Percentiles rank a stretch among this genome's conserved stretches.
phyloP scores from a whole-genome alignment of 176 grass and related monocot genomes.

The Guadua angustifolia region DNA sequence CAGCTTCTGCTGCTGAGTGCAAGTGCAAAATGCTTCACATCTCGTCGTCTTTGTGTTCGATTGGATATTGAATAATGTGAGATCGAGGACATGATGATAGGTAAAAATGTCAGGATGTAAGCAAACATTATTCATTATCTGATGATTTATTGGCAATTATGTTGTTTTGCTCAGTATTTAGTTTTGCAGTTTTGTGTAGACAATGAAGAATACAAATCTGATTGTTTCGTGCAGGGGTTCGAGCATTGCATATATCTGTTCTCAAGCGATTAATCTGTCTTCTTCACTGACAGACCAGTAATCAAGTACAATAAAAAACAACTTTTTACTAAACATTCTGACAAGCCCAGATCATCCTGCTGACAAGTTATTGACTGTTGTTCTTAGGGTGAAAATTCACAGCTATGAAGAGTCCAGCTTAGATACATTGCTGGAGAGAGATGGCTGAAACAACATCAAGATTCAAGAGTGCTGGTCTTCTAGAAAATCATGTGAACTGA shows the following conservation, averaged over 20 bases:
- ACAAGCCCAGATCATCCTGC: background rate
- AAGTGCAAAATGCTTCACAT: background rate
- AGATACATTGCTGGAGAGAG: background rate
- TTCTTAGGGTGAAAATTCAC: background rate
- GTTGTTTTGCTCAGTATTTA: background rate
- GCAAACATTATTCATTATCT: background rate
- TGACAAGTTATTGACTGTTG: background rate
- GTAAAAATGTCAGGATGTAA: background rate
- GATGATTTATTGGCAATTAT: background rate
- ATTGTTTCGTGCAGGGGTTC: background rate
- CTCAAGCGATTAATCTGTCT: background rate
- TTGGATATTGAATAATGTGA: background rate
- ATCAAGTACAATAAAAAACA: background rate
- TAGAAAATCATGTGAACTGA: constrained; percentile 34
- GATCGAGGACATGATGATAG: background rate
- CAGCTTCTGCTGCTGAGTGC: background rate
- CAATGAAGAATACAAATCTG: background rate
- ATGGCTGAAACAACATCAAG: background rate
- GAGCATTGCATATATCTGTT: background rate
- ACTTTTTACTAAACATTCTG: background rate
- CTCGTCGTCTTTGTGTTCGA: background rate
- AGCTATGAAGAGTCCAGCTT: background rate
- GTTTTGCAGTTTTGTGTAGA: background rate
- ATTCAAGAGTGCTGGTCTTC: background rate
- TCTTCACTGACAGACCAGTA: background rate